Evolutionary conservation across 2,329 filamentous ascomycete species (phyloP).

Genomic region (Podosphaera xanthii): DNA sequence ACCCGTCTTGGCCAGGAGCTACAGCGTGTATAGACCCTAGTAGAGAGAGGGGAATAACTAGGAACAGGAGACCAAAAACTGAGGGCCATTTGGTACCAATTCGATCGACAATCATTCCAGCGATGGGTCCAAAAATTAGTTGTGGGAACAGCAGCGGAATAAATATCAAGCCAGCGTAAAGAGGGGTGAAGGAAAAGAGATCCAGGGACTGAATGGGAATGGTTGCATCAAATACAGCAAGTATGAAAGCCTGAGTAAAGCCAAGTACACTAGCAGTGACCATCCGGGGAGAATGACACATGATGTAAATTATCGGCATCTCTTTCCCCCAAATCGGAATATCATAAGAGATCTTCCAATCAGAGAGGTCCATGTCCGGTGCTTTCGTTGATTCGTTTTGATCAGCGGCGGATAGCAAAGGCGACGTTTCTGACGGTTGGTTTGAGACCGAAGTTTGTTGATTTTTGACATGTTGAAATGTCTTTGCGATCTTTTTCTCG

Average conservation of each 20-base stretch:
- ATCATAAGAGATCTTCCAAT: conserved; percentile 22
- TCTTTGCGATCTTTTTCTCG: conserved; percentile 34
- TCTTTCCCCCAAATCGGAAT: conserved; percentile 19
- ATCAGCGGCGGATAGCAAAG: not conserved
- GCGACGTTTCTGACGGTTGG: conserved; percentile 8
- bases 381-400: too few relatives aligned
- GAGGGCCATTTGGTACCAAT: conserved; percentile 17
- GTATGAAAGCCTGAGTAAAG: conserved; percentile 21
- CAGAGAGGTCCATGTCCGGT: not conserved
- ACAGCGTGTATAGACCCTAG: conserved; percentile 20
- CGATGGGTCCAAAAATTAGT: conserved; percentile 16
- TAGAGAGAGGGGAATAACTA: conserved; percentile 14
- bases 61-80: conserved; percentile 13
- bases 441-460: too few relatives aligned
- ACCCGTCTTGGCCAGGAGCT: conserved; percentile 10
- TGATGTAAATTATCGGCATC: conserved; percentile 25
- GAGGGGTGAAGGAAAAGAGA: conserved; percentile 18
- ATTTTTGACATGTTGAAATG: conserved; percentile 14
- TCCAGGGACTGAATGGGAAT: conserved; percentile 18
- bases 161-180: conserved; percentile 19
- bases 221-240: conserved; percentile 19
- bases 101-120: conserved; percentile 18
- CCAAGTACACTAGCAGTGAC: conserved; percentile 19
- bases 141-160: conserved; percentile 18
- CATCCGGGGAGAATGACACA: conserved; percentile 20